phyloP scores from a whole-genome alignment of 2,329 filamentous ascomycete genomes.

The Dactylellina leptospora region DNA sequence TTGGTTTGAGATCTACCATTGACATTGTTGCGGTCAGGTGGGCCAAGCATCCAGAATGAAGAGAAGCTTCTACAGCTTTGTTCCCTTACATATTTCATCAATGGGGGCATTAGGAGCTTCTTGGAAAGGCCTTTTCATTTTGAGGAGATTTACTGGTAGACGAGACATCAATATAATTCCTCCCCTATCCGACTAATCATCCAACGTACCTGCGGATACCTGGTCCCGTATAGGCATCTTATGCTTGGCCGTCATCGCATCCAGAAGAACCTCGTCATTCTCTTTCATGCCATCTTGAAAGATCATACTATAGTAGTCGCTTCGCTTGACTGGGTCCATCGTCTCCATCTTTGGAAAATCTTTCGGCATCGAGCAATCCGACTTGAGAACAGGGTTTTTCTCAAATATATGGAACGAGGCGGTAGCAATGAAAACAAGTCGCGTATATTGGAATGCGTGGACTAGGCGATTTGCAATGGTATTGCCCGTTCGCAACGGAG shows the following conservation, averaged over 20 bases:
- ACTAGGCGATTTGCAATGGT: slow-evolving; percentile 28
- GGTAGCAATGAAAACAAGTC: slow-evolving; percentile 34
- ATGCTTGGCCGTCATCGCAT: slow-evolving; percentile 32
- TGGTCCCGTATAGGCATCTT: slow-evolving; percentile 1
- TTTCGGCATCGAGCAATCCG: not conserved
- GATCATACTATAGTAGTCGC: slow-evolving; percentile 41
- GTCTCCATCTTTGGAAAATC: slow-evolving; percentile 17
- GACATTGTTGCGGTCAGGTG: not conserved
- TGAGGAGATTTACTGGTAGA: no score
- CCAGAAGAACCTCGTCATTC: slow-evolving; percentile 29
- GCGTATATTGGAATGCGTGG: slow-evolving; percentile 32
- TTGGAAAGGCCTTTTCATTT: slow-evolving; percentile 16
- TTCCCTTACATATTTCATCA: slow-evolving; percentile 5
- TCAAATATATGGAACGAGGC: slow-evolving; percentile 39
- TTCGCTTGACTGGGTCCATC: slow-evolving; percentile 33
- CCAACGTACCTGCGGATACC: slow-evolving; percentile 14
- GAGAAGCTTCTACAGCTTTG: not conserved
- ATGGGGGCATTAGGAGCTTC: slow-evolving; percentile 21
- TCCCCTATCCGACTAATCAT: no score
- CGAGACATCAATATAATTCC: no score
- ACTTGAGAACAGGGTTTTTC: slow-evolving; percentile 17
- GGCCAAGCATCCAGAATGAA: slow-evolving; percentile 6
- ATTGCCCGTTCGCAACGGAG: slow-evolving; percentile 26
- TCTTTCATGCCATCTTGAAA: slow-evolving; percentile 27
- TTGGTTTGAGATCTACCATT: not conserved